A percentile compares a stretch with the other conserved stretches of the same genome.
These are phyloP conservation scores for Ramaria sp. DNA, from an alignment of 768 basidiomycete genomes.

Conservation along the genomic window DNA sequence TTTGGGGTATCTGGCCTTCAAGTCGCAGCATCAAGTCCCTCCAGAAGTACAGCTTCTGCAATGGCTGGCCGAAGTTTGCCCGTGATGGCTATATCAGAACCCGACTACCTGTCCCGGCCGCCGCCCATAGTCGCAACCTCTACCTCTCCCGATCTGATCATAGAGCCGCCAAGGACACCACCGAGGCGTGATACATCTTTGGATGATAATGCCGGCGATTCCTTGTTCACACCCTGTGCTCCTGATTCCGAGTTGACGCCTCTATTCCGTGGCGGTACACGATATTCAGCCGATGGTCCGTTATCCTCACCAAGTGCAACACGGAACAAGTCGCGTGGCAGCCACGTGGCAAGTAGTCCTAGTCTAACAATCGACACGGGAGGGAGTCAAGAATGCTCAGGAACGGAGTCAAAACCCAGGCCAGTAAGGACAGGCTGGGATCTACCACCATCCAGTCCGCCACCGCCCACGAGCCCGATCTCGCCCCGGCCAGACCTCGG, in stretches of 20 bases:
- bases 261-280: neutral
- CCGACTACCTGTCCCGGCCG: neutral
- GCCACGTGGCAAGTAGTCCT: neutral
- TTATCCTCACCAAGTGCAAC: neutral
- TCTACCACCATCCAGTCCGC: constrained; percentile 7
- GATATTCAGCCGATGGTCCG: neutral
- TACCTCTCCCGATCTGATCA: neutral
- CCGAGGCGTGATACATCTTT: neutral
- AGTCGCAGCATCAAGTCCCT: constrained; percentile 3
- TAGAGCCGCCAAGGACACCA: constrained; percentile 4
- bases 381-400: neutral
- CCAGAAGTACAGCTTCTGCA: neutral
- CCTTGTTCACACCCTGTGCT: constrained; percentile 6
- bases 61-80: neutral
- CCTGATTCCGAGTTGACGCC: neutral
- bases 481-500: neutral
- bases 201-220: neutral
- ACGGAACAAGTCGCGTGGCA: neutral
- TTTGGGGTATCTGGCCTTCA: neutral
- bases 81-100: constrained; percentile 3
- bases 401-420: neutral
- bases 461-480: constrained; percentile 8
- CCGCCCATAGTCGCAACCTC: neutral
- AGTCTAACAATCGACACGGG: neutral
- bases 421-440: constrained; percentile 6